Evolutionary conservation across 495 filamentous ascomycete species (phyloP), one percentile per base, ranked within the genome.

Genomic region (Xylaria cubensis): DNA sequence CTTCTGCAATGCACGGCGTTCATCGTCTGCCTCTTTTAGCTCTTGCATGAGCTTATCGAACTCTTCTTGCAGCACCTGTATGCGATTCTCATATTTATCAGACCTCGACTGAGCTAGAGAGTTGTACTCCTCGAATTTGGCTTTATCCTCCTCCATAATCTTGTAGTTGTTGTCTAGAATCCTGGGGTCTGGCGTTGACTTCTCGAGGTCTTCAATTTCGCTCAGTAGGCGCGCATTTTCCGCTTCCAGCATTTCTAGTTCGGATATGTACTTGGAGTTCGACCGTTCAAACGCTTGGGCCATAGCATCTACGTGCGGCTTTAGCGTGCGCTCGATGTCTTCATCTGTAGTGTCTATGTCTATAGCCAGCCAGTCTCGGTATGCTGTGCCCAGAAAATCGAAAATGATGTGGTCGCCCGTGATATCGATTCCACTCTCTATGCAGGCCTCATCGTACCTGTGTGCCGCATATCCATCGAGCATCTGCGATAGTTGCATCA

Each of bases 401-500:
- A 97, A 98, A 69, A 97, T 94, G 76, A 99, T 97, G 58, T 93
- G 90, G 78, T 98, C 95, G 2, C 92, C 91, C 7, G 83, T 89
- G 15, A 98, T 90, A 80, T 98, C 96, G 13, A 95, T 88, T 26
- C 96, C 97, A 59, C 88, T 90, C 74, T 97, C 94, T 13, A 82
- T 70, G 75, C 94, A 97, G 0, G 94, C 94, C 56, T 97, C 92
- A 72, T 98, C 94, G 79, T 97, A 98, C 56, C 91, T 88, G 44
- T 93, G 90, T 29, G 81, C 72, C 3, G 86, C 81, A 77, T 92
- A 98, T 12, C 90, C 82, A 67, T 98, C 94, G 82, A 97, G 90
- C 90, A 97, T 97, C 66, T 92, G 88, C 15, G 94, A 93, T 59
- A 98, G 83, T 80, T 98, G 94, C 95, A 99, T 97, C 89, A 99